Base-by-base conservation (phyloP, 2,329 filamentous ascomycete genomes). In the Lojkania enalia region DNA sequence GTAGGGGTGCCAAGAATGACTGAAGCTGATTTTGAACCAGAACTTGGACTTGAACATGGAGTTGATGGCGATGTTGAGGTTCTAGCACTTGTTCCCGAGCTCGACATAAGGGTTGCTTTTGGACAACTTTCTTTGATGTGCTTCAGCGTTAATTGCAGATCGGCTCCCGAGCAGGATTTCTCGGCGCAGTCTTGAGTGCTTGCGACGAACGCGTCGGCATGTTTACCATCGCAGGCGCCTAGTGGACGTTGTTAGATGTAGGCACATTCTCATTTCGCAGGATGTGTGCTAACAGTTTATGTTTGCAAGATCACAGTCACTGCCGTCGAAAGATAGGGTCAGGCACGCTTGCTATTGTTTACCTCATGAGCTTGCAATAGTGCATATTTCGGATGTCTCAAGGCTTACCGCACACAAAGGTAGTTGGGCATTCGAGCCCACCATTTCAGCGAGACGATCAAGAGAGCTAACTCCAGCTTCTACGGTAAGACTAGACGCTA, bases 271-370 rank as follows among this genome's bases (percentile, higher is more conserved):
- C n/a, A n/a, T n/a, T n/a, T n/a, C n/a, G n/a, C n/a, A 7, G 18
- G 33, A 4, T 9, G 13, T 18, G 16, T 7, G 20, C 33, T 6
- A 12, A 36, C 33, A 36, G 33, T 36, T 36, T 14, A 36, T 20
- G 33, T 36, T 36, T 9, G 33, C 33, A 11, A 36, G 16, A 7
- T 36, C 33, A 36, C 33, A 36, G 14, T 19, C 33, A 20, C 33
- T 19, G 14, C 20, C 33, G 14, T 36, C 13, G 33, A 36, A 36
- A 19, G 33, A 36, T n/a, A 36, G 18, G 6, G 33, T 36, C 18
- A 36, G 18, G 14, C 33, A 36, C 20, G 33, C 33, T 36, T 36
- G 33, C 33, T 36, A 20, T 4, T 7, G 25, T n/a, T n/a, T n/a
- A n/a, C 25, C 7, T n/a, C n/a, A 27, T 27, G 25, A 27, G 25